Conservation (phyloP, 2,329 filamentous ascomycete genomes). For the Thielaviopsis punctulata region DNA sequence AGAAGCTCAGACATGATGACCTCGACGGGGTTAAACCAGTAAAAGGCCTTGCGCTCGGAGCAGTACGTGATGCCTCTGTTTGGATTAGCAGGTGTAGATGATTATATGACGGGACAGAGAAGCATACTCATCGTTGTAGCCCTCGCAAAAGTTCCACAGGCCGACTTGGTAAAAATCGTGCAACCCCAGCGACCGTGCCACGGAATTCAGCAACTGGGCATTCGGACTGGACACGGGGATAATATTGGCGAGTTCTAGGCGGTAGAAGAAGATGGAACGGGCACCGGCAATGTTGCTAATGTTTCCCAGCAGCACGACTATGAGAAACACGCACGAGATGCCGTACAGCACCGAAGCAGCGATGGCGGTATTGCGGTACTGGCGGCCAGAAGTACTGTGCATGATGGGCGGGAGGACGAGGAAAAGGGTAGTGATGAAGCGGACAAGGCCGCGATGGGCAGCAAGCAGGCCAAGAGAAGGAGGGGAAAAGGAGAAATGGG, state of each 20-base stretch:
- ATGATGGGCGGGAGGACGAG: not conserved
- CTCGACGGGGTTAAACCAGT: constrained; percentile 81
- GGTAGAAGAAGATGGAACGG: constrained; percentile 64
- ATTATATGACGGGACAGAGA: not conserved
- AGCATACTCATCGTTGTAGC: constrained; percentile 47
- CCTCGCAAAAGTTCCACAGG: constrained; percentile 84
- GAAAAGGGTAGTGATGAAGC: not conserved
- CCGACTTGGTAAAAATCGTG: constrained; percentile 93
- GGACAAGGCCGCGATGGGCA: not conserved
- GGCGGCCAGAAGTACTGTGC: constrained; percentile 7
- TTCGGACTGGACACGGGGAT: constrained; percentile 58
- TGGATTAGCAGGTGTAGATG: not conserved
- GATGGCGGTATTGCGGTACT: constrained; percentile 41
- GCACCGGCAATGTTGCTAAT: constrained; percentile 44
- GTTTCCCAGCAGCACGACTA: constrained; percentile 66
- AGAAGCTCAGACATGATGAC: constrained; percentile 69
- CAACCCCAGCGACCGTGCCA: constrained; percentile 68
- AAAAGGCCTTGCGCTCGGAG: constrained; percentile 50
- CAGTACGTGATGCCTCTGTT: constrained; percentile 56
- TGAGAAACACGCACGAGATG: constrained; percentile 57
- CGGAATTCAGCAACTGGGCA: constrained; percentile 63
- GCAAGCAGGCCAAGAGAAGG: not conserved
- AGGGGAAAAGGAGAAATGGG: not conserved
- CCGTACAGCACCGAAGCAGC: constrained; percentile 54
- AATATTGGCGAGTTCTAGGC: constrained; percentile 66